phyloP scores from a whole-genome alignment of 2,329 filamentous ascomycete genomes.

The Plectosphaerella plurivora region DNA sequence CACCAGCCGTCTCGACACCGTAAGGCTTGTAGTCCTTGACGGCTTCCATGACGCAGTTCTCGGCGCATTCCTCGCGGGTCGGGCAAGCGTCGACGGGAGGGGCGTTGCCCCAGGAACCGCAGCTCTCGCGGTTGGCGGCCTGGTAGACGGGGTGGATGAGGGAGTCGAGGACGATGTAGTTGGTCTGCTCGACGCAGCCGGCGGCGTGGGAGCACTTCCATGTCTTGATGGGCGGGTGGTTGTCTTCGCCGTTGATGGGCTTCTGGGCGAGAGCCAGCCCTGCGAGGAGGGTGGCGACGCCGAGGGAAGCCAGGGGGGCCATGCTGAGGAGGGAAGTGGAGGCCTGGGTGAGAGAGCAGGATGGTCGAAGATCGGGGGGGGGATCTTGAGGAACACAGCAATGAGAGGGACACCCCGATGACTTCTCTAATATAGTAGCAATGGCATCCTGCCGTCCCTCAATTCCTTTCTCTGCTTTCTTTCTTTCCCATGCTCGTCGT shows the following conservation, averaged over 20 bases:
- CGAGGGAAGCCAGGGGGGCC: conserved; percentile 5
- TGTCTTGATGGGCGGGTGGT: conserved; percentile 46
- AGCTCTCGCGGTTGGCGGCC: conserved; percentile 23
- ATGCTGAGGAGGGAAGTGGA: neutral
- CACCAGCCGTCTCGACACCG: conserved; percentile 26
- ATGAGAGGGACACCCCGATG: neutral
- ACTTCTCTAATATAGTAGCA: neutral
- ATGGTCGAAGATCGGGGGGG: neutral
- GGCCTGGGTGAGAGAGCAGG: neutral
- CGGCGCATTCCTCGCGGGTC: conserved; percentile 41
- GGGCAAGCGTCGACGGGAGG: conserved; percentile 42
- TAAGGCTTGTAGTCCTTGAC: conserved; percentile 38
- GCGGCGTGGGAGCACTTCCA: conserved; percentile 44
- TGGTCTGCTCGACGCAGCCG: conserved; percentile 42
- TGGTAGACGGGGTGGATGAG: conserved; percentile 41
- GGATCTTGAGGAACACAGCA: neutral
- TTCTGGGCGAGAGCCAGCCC: conserved; percentile 29
- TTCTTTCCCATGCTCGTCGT: neutral
- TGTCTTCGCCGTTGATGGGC: conserved; percentile 35
- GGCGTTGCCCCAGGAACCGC: conserved; percentile 24
- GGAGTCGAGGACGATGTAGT: conserved; percentile 45
- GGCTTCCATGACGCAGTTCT: conserved; percentile 51
- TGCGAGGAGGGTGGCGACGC: conserved; percentile 13
- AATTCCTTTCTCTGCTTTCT: neutral
- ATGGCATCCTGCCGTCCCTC: neutral